Percentiles rank a stretch among this genome's conserved stretches.
phyloP scores from a whole-genome alignment of 208 protist genomes.

The Entamoeba invadens region DNA sequence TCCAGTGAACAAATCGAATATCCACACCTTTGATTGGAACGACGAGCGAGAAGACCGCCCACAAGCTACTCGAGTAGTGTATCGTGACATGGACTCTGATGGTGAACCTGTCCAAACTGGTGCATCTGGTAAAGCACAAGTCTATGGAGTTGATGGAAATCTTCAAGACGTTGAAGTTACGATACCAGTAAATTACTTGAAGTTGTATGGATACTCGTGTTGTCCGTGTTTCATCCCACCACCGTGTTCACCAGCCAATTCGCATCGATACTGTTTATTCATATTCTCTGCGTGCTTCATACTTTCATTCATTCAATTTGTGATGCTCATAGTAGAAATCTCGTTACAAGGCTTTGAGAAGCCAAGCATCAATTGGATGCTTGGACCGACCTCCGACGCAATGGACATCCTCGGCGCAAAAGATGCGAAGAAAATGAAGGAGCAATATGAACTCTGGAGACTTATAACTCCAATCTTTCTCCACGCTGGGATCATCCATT shows the following conservation, averaged over 20 bases:
- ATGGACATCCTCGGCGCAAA: neutral
- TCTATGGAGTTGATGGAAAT: neutral
- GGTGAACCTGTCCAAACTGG: neutral
- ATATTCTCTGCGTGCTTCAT: neutral
- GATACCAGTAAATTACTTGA: neutral
- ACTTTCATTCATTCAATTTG: neutral
- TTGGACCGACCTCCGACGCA: neutral
- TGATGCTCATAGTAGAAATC: neutral
- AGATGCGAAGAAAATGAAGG: neutral
- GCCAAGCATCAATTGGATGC: slow-evolving; percentile 3
- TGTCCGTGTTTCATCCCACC: neutral
- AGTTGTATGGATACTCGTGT: neutral
- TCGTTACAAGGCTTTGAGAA: neutral
- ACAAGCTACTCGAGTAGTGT: neutral
- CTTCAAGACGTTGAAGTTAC: neutral
- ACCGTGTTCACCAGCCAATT: neutral
- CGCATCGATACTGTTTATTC: neutral
- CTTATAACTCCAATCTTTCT: slow-evolving; percentile 9
- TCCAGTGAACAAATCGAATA: neutral
- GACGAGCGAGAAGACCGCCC: neutral
- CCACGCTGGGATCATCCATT: slow-evolving; percentile 2
- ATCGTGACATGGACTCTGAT: neutral
- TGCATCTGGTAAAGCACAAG: neutral
- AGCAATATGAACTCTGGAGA: slow-evolving; percentile 3
- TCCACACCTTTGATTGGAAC: neutral